These are phyloP conservation scores for Miamiensis avidus DNA, from an alignment of 169 alveolate species.

Conservation along the genomic window DNA sequence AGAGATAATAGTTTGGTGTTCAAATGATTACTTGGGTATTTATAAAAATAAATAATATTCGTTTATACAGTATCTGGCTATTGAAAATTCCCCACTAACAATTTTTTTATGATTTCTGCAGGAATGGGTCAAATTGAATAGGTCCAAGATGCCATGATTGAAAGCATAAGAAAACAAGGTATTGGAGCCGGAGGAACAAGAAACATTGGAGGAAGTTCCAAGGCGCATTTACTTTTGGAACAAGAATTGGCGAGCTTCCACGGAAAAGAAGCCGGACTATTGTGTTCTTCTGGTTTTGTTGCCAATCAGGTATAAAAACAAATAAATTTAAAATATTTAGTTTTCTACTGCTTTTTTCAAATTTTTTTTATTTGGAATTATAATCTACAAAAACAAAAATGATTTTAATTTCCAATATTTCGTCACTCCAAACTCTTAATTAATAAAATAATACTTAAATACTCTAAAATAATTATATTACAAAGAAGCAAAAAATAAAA, in stretches of 20 bases:
- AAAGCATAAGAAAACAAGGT: slow-evolving; percentile 76
- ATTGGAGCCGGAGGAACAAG: slow-evolving; percentile 93
- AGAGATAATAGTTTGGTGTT: slow-evolving; percentile 74
- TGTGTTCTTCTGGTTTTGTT: slow-evolving; percentile 84
- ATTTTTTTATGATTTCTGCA: not conserved
- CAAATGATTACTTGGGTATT: slow-evolving; percentile 83
- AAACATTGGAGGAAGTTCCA: slow-evolving; percentile 87
- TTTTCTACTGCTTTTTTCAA: not conserved
- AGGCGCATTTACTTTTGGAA: slow-evolving; percentile 80
- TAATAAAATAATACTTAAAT: no score
- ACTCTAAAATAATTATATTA: no score
- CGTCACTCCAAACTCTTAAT: no score
- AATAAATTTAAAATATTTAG: no score
- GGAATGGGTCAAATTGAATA: slow-evolving; percentile 86
- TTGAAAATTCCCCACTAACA: not conserved
- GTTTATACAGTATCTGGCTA: not conserved
- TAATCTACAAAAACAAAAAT: no score
- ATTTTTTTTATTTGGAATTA: no score
- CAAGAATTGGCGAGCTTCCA: slow-evolving; percentile 80
- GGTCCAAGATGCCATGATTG: slow-evolving; percentile 79
- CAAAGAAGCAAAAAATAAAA: no score
- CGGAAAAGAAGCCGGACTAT: slow-evolving; percentile 79
- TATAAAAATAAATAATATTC: not conserved
- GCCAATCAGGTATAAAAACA: slow-evolving; percentile 70
- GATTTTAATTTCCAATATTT: no score